Base-by-base conservation (phyloP, 345 rosid genomes). In the Populus deltoides region DNA sequence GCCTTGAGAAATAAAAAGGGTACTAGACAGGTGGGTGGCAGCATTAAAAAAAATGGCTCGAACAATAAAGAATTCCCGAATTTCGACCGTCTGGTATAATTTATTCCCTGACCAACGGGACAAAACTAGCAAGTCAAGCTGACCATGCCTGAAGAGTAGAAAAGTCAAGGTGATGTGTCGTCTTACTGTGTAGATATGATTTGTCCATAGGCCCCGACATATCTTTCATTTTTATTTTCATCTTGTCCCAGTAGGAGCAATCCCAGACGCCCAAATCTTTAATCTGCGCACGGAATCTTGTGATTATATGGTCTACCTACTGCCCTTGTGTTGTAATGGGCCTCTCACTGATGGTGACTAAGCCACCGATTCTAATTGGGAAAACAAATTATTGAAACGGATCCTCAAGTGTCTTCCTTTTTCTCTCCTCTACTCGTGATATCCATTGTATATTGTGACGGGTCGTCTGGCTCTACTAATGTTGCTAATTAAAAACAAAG, bases 121-220 rank as follows among this genome's bases (percentile, higher is more conserved):
- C 67, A 12, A 27, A 27, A 63, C 6, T 6, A n/a, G 67, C 3
- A 4, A 63, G 67, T 2, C 36, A 63, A 13, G 67, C 27, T 27
- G 5, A 27, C 67, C 33, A 27, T 47, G 51, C 51, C 13, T 33
- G 39, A 8, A 7, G 35, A 33, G 45, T 36, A 16, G 18, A 67
- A 67, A 67, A 7, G 45, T 67, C 43, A 36, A 20, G 36, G 11
- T 22, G 39, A 25, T 25, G 38, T 67, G 33, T 67, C 43, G 33
- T 47, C 3, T 73, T 9, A 57, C 17, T 43, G 76, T 47, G 6
- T 31, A 45, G 70, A 66, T 47, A 61, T 70, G 79, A 66, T 66
- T 25, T 35, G 73, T 51, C 86, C 65, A 47, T 20, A 0, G 20
- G n/a, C 13, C 10, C 83, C 74, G 61, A 41, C 85, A 72, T 18